Conservation (phyloP, 164 flowering plant species). For the Annona cherimola region DNA sequence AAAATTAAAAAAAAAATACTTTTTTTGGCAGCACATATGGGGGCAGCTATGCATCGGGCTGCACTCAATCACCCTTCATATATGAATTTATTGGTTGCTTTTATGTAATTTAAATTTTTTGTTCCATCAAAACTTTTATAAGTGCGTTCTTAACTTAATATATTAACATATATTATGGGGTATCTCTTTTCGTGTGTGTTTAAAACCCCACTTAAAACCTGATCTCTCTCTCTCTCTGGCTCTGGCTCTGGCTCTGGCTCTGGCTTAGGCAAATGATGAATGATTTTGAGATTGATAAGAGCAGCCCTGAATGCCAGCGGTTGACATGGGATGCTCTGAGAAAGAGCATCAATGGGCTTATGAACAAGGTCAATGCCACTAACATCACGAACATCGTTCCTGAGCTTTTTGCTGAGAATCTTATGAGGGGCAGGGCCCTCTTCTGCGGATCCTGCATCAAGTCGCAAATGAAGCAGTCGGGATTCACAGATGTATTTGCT, state of each 20-base stretch:
- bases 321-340: slow-evolving; percentile 97
- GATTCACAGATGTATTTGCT: slow-evolving; percentile 89
- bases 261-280: slow-evolving; percentile 88
- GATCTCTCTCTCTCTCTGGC: no score
- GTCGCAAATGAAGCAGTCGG: slow-evolving; percentile 94
- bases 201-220: no score
- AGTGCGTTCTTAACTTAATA: no score
- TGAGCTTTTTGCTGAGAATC: slow-evolving; percentile 79
- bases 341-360: slow-evolving; percentile 91
- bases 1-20: no score
- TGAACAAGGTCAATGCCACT: slow-evolving; percentile 88
- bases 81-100: no score
- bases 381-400: slow-evolving; percentile 87
- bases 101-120: no score
- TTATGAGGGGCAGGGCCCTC: slow-evolving; percentile 85
- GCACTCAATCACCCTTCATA: no score
- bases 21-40: no score
- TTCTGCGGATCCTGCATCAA: slow-evolving; percentile 96
- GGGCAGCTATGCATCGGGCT: no score
- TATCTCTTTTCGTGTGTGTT: no score
- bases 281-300: slow-evolving; percentile 63
- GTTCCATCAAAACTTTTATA: no score
- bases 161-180: no score
- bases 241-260: slow-evolving; percentile 5
- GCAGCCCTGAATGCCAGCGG: slow-evolving; percentile 77